Base-by-base conservation (phyloP, 179 eudicot species). In the Silene noctiflora region DNA sequence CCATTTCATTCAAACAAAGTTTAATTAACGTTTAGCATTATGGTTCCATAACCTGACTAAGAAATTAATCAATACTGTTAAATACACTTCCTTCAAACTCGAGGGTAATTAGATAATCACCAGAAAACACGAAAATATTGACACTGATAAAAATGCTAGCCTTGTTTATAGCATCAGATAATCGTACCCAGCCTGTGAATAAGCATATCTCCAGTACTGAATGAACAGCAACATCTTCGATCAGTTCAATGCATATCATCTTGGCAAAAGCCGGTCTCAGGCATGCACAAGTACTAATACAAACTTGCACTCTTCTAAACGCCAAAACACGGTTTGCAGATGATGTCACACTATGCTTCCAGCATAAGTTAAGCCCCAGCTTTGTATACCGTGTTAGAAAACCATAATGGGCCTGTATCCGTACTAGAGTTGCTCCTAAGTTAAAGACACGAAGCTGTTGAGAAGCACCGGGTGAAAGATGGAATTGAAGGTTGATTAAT, bases 11-110 rank as follows among this genome's bases (percentile, higher is more conserved):
- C 56, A 51, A 51, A 51, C 56, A 51, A 16, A 51, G 56, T 12
- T 51, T 9, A 16, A 16, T n/a, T 13, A 3, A 51, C 53, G n/a
- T 51, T 51, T 13, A 16, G 17, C 56, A 51, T 53, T 17, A 53
- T 53, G 39, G 31, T 63, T 63, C 39, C 39, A 13, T 25, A 24
- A 27, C 67, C 17, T 14, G 39, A 63, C 67, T 63, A 63, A 27
- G 31, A 27, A 63, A 24, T 29, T 6, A 12, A 63, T 63, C 42
- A 63, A 63, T 22, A 21, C 13, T 61, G 29, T 53, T 17, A 20
- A 64, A 13, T 66, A 67, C 71, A n/a, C 71, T 33, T 63, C 7
- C 67, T 33, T 33, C 48, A 67, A 29, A 35, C 22, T 67, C 8
- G 22, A 10, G n/a, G 33, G 70, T 29, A 67, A 22, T 42, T 42